These are phyloP conservation scores for Triticum dicoccoides DNA, from an alignment of 176 grass and related monocot species.

Conservation along the genomic window DNA sequence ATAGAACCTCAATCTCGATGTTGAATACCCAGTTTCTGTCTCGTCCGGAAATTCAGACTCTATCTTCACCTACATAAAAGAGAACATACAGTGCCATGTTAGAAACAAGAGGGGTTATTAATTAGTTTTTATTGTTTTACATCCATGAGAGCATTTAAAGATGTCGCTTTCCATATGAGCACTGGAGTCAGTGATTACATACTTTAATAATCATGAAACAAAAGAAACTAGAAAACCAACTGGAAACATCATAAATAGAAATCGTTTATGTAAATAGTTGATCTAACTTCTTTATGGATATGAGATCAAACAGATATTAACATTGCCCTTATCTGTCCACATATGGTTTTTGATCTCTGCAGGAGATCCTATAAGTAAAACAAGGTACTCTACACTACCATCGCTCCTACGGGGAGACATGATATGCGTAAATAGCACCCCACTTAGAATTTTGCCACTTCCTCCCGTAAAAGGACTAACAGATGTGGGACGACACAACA, in stretches of 20 bases:
- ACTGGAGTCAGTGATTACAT: neutral
- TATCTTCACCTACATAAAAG: slow-evolving; percentile 37
- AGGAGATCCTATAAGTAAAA: no score
- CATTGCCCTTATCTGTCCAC: no score
- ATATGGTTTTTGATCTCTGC: no score
- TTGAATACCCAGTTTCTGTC: slow-evolving; percentile 32
- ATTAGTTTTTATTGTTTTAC: neutral
- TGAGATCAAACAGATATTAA: neutral
- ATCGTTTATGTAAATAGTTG: neutral
- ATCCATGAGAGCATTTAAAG: neutral
- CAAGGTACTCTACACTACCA: no score
- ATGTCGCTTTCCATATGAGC: neutral
- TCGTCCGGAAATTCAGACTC: slow-evolving; percentile 38
- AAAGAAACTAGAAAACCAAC: neutral
- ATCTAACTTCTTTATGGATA: neutral
- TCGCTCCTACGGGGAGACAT: no score
- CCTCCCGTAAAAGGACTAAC: no score
- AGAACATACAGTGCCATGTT: neutral
- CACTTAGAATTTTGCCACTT: no score
- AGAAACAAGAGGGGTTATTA: slow-evolving; percentile 9
- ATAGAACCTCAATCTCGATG: slow-evolving; percentile 7
- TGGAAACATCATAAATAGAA: slow-evolving; percentile 10
- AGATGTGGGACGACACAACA: no score
- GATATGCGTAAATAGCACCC: no score
- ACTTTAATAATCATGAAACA: neutral